Percentiles rank a stretch among this genome's conserved stretches.
Evolutionary conservation across 164 flowering plant genomes (phyloP).

Genomic region (Paratinospora sagittata): DNA sequence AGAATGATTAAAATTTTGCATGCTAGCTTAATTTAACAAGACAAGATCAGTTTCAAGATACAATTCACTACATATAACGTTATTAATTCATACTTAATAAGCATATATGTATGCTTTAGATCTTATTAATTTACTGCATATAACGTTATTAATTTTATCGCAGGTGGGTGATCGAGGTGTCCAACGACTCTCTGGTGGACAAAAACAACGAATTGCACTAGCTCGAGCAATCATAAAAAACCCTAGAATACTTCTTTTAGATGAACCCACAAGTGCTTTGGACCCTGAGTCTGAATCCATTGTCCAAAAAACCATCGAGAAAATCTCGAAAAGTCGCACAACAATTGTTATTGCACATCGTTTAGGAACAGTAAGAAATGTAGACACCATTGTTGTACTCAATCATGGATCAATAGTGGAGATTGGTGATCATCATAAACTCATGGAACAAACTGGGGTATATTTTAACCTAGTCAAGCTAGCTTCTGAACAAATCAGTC

Average conservation of each 20-base stretch:
- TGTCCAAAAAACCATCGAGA: constrained; percentile 63
- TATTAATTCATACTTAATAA: too few relatives aligned
- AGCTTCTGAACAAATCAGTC: constrained; percentile 41
- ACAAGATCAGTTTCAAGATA: too few relatives aligned
- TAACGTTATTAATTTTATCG: neutral
- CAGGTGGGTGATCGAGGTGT: constrained; percentile 69
- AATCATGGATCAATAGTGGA: constrained; percentile 52
- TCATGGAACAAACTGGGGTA: constrained; percentile 44
- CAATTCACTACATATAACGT: too few relatives aligned
- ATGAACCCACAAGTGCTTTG: constrained; percentile 76
- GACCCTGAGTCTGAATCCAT: constrained; percentile 57
- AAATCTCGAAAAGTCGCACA: constrained; percentile 50
- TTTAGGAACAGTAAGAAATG: constrained; percentile 60
- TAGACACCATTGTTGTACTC: constrained; percentile 55
- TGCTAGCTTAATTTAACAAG: too few relatives aligned
- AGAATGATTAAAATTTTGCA: too few relatives aligned
- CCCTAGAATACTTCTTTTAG: constrained; percentile 62
- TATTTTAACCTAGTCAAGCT: constrained; percentile 53
- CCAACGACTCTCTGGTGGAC: constrained; percentile 75
- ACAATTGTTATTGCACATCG: constrained; percentile 73
- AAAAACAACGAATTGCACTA: constrained; percentile 71
- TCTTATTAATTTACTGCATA: too few relatives aligned
- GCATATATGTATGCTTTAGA: too few relatives aligned
- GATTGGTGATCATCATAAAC: constrained; percentile 48
- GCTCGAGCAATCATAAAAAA: constrained; percentile 69